Base-by-base conservation (phyloP, 192 early-diverging fungal species). In the Coemansia sp. region DNA sequence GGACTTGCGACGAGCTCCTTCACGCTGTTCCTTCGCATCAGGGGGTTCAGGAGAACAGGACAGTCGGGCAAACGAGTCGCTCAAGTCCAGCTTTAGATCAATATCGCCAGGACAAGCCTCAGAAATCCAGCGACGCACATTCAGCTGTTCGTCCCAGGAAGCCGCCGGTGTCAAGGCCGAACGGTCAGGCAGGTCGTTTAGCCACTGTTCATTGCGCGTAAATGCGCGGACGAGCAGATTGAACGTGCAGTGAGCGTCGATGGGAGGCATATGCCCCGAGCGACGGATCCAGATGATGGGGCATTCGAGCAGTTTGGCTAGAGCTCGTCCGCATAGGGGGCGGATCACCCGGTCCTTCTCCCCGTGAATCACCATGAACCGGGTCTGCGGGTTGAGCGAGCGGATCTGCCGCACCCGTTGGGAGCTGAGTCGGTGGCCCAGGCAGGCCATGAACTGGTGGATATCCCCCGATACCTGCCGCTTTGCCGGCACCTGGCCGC, bases 311-410 rank as follows among this genome's bases (percentile, higher is more conserved):
- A 75, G 60, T 16, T 67, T 68, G 11, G 71, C 71, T 38, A 80
- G 31, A 5, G 69, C 39, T 15, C 72, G 67, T 3, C 71, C 78
- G 40, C 78, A 71, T 12, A 60, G 18, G 4, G 64, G 60, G 5
- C 78, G 51, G 17, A 80, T 80, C 2, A 80, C 78, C 1, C 55
- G 47, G 50, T 80, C 78, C 49, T 70, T 75, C 26, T 60, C 57
- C 14, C 78, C 78, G 31, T 80, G 78, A 40, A 80, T 64, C 0
- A 75, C 68, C 11, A 76, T 56, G 30, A 76, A 74, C 12, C 78
- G 60, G 0, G 71, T 68, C 0, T 40, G 40, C 6, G 64, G 61
- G n/a, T 74, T 66, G 3, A 20, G 49, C 1, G 31, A 23, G 3
- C 56, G 74, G 0, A 77, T 65, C 8, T 34, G 10, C 0, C 56